Evolutionary conservation across 257 asterid genomes (phyloP).

Genomic region (Ilex aquifolium): DNA sequence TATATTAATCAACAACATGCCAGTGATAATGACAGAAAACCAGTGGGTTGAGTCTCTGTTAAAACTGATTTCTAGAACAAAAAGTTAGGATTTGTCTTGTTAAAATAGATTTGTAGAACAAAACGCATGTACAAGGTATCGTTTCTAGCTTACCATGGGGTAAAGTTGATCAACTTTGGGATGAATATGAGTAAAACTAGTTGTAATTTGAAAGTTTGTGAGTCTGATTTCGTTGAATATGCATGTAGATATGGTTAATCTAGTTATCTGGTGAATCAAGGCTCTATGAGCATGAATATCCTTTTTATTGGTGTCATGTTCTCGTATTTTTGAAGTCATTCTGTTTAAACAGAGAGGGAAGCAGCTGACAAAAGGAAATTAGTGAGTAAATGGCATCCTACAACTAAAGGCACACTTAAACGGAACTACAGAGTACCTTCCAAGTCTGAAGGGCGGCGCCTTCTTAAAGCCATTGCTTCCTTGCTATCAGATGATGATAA

Average conservation of each 20-base stretch:
- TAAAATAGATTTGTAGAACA: no score
- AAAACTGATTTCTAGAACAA: no score
- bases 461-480: conserved; percentile 75
- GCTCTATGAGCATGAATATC: not conserved
- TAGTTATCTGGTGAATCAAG: not conserved
- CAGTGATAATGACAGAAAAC: no score
- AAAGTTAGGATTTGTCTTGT: no score
- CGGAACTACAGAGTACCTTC: conserved; percentile 87
- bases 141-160: no score
- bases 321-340: conserved; percentile 6
- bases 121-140: no score
- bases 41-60: no score
- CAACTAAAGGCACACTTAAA: conserved; percentile 87
- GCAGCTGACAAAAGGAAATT: conserved; percentile 75
- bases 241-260: not conserved
- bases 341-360: conserved; percentile 58
- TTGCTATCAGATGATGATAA: conserved; percentile 88
- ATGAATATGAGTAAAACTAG: no score
- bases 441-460: conserved; percentile 74
- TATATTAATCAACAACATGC: no score
- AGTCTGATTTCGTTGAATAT: no score
- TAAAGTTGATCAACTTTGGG: no score
- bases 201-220: no score
- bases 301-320: conserved; percentile 3
- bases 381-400: conserved; percentile 96